Evolutionary conservation across 257 asterid species (phyloP).

Genomic region (Buddleja alternifolia): DNA sequence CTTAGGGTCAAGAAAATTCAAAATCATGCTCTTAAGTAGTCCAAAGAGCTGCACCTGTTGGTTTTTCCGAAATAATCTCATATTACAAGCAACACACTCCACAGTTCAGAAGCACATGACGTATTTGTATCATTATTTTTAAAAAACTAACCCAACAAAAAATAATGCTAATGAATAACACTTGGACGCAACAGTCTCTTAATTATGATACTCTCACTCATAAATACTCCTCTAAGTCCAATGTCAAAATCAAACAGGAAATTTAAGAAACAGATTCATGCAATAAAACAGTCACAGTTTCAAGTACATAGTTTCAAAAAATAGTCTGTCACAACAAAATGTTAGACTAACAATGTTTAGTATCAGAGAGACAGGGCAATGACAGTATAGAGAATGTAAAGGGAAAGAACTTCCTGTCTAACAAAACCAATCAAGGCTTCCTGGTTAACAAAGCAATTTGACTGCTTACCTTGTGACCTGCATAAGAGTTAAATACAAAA

Average conservation of each 20-base stretch:
- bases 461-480: constrained; percentile 83
- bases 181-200: constrained; percentile 19
- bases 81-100: constrained; percentile 16
- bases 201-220: constrained; percentile 6
- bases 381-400: constrained; percentile 7
- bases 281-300: constrained; percentile 1
- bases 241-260: constrained; percentile 21
- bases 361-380: constrained; percentile 3
- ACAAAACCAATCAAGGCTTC: constrained; percentile 39
- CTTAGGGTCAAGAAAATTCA: constrained; percentile 11
- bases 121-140: not conserved
- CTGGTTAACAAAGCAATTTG: constrained; percentile 38
- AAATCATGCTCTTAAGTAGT: constrained; percentile 1
- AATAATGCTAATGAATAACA: constrained; percentile 13
- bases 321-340: not conserved
- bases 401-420: constrained; percentile 36
- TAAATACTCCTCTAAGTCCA: constrained; percentile 16
- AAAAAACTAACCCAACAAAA: not conserved
- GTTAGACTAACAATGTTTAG: constrained; percentile 2
- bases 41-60: not conserved
- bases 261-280: constrained; percentile 14
- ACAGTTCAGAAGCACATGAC: constrained; percentile 10
- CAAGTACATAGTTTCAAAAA: not conserved
- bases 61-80: not conserved
- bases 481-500: constrained; percentile 38